Conservation (phyloP, 176 grass and related monocot species). For the Eragrostis curvula region DNA sequence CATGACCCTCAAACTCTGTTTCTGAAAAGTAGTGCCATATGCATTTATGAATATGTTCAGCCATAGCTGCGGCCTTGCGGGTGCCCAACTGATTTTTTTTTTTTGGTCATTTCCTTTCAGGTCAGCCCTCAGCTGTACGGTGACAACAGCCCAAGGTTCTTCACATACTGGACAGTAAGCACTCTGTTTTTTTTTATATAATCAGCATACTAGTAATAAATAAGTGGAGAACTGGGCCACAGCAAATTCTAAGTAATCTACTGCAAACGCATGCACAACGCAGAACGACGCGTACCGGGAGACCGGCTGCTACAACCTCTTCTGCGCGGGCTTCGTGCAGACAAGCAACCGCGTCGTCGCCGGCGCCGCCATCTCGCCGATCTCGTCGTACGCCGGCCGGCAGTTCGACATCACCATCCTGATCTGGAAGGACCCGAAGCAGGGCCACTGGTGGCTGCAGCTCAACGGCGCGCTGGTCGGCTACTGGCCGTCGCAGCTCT, state of each 20-base stretch:
- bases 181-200: background rate
- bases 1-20: too few relatives aligned
- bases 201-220: background rate
- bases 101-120: conserved; percentile 52
- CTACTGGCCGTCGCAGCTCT: conserved; percentile 83
- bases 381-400: conserved; percentile 45
- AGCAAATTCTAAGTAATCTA: background rate
- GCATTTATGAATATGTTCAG: too few relatives aligned
- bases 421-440: conserved; percentile 91
- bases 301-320: conserved; percentile 93
- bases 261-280: background rate
- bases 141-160: conserved; percentile 81
- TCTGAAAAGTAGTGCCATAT: too few relatives aligned
- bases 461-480: conserved; percentile 70
- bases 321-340: conserved; percentile 88
- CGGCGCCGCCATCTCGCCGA: conserved; percentile 77
- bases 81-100: too few relatives aligned
- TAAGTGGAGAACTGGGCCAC: background rate
- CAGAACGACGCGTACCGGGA: conserved; percentile 89
- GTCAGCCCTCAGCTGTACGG: conserved; percentile 92
- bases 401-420: conserved; percentile 83
- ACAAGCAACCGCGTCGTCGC: conserved; percentile 68
- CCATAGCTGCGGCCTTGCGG: background rate
- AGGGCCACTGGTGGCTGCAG: conserved; percentile 90
- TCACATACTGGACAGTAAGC: conserved; percentile 97